Conservation (phyloP, 495 filamentous ascomycete species). For the Penicillium argentinense region DNA sequence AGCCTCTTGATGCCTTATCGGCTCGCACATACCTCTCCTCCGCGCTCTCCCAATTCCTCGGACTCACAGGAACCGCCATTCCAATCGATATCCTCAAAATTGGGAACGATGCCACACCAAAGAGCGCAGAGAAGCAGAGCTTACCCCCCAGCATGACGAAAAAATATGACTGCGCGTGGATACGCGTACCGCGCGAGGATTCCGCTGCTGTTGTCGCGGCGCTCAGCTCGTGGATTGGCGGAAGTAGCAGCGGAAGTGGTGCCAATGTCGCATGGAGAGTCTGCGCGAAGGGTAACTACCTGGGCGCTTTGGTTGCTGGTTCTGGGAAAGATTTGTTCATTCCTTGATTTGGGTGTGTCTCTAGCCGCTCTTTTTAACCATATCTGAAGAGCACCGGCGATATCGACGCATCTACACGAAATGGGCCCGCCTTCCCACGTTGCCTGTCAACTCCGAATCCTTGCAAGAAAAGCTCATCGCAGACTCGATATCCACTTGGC, state of each 20-base stretch:
- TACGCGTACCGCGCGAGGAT: conserved; percentile 73
- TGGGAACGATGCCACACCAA: conserved; percentile 17
- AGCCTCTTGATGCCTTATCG: conserved; percentile 69
- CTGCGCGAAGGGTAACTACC: conserved; percentile 53
- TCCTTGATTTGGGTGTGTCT: conserved; percentile 15
- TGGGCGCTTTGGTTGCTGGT: conserved; percentile 46
- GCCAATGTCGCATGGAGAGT: conserved; percentile 57
- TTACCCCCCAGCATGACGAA: not conserved
- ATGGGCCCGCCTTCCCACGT: not conserved
- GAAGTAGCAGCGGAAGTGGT: conserved; percentile 32
- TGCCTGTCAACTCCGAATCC: too few relatives aligned
- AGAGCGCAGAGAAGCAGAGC: not conserved
- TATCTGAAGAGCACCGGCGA: too few relatives aligned
- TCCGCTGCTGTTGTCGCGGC: conserved; percentile 64
- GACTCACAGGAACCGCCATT: conserved; percentile 72
- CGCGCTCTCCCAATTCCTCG: conserved; percentile 78
- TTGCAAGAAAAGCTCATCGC: too few relatives aligned
- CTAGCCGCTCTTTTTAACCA: not conserved
- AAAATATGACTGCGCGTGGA: conserved; percentile 55
- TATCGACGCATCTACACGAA: not conserved
- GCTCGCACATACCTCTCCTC: conserved; percentile 69
- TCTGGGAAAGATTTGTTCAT: conserved; percentile 47
- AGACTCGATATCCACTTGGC: too few relatives aligned
- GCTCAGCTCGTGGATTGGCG: conserved; percentile 60
- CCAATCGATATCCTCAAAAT: conserved; percentile 77